Evolutionary conservation across 495 filamentous ascomycete species (phyloP), one percentile per base, ranked within the genome.

Genomic region (Talaromyces adpressus): DNA sequence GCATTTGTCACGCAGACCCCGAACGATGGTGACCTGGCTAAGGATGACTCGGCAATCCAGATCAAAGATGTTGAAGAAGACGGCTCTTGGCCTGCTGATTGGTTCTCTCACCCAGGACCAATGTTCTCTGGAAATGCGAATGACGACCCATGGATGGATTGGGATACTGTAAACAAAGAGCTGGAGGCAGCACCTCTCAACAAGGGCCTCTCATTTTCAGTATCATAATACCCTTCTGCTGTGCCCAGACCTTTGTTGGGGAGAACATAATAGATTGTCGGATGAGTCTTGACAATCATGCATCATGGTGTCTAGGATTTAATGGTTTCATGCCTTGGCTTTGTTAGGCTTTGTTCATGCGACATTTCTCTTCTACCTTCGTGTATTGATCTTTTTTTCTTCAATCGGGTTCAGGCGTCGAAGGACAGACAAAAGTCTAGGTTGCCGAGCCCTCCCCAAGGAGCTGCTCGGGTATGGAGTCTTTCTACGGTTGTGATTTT

Each of bases 1-100:
- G 70, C 66, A 7, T 27, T 75, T 14, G 69, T 70, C 59, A 79
- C 73, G 6, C 66, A 75, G 59, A 79, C 76, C 6, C 76, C 76
- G 7, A 73, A 75, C 63, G 74, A 76, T 62, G 69, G 60, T 9
- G 69, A 70, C 14, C 45, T 69, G 7, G 59, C 67, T 22, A 59
- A 66, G 45, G 65, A 67, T 6, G 70, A 73, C 18, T 20, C 66
- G 49, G 62, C 60, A 23, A 62, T 65, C 45, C 70, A 73, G 22
- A 65, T 62, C 12, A 39, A 51, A 7, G 66, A 64, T 23, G 52
- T 39, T 29, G 52, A 68, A 4, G 71, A 75, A 11, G 70, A 72
- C 27, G 68, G 67, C 58, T 76, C 71, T 70, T 67, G 76, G 18
- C 72, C 72, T 11, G 47, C 63, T 6, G 71, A 73, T 53, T 76